Conservation (phyloP, 176 grass and related monocot species). For the Oropetium thomaeum region DNA sequence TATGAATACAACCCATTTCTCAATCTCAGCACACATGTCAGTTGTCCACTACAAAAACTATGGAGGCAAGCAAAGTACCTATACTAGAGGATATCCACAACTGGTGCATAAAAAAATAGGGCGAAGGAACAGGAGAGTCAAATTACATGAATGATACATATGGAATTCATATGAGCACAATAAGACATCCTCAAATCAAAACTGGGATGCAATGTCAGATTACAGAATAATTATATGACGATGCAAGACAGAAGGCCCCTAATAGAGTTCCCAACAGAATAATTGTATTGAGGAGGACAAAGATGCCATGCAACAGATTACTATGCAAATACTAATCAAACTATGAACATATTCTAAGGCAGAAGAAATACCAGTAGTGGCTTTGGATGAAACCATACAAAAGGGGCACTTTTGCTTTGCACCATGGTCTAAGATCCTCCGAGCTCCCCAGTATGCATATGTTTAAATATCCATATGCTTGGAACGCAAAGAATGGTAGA, state of each 20-base stretch:
- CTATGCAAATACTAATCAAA: not conserved
- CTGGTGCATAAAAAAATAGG: conserved; percentile 1
- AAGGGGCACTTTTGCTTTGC: conserved; percentile 66
- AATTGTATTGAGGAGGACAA: not conserved
- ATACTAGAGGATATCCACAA: not conserved
- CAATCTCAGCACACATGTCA: not conserved
- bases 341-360: conserved; percentile 2
- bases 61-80: not conserved
- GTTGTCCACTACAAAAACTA: not conserved
- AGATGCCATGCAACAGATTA: conserved; percentile 10
- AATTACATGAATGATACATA: conserved; percentile 18
- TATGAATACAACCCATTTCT: not conserved
- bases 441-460: conserved; percentile 51
- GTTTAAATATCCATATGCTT: conserved; percentile 88
- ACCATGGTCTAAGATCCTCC: conserved; percentile 70
- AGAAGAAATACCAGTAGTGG: conserved; percentile 82
- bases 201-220: not conserved
- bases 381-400: conserved; percentile 91
- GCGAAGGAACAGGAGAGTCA: not conserved
- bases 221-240: not conserved
- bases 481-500: conserved; percentile 78
- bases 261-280: not conserved
- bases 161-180: not conserved
- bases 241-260: not conserved
- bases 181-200: not conserved